Evolutionary conservation across 2,329 filamentous ascomycete species (phyloP), one percentile per base, ranked within the genome.

Genomic region (Aureobasidium leucospermi): DNA sequence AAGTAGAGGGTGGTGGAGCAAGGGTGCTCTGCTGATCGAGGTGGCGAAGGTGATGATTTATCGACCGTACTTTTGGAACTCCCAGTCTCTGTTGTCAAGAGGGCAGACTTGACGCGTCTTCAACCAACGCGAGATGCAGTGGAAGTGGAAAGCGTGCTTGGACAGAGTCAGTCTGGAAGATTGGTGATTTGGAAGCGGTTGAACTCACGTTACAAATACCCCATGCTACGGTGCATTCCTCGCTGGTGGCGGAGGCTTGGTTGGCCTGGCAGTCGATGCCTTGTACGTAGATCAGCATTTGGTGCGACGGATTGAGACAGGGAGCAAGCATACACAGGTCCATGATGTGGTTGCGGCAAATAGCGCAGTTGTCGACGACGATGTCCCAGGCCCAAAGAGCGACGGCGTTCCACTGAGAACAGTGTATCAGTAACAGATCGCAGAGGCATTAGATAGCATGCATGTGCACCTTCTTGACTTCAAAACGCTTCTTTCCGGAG

Each of bases 301-400:
- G n/a, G 34, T 52, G 48, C 16, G 10, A 8, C 32, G 10, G n/a
- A 5, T 31, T n/a, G 4, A 9, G 47, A 15, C 19, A 15, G 34
- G 6, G 16, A 36, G 52, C 41, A 15, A 43, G 74, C 85, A 67
- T 79, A 91, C 94, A 99, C 31, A 99, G 81, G 75, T 99, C 94
- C 94, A 99, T 99, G 75, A 99, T 99, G 75, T 99, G 94, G 74
- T 99, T 99, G 72, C 94, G 85, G 81, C 94, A 99, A 72, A 99
- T 99, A 69, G 94, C 94, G 73, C 94, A 99, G 82, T 99, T 99
- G 77, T 99, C 94, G 63, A 99, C 94, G 34, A 97, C 92, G 61
- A 99, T 99, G 73, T 99, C 94, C 94, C 94, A 99, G 0, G 94
- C 94, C 94, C 94, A 99, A 2, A 99, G 82, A 42, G 94, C 92